Evolutionary conservation across 768 basidiomycete genomes (phyloP).

Genomic region (Lactarius trivialis): DNA sequence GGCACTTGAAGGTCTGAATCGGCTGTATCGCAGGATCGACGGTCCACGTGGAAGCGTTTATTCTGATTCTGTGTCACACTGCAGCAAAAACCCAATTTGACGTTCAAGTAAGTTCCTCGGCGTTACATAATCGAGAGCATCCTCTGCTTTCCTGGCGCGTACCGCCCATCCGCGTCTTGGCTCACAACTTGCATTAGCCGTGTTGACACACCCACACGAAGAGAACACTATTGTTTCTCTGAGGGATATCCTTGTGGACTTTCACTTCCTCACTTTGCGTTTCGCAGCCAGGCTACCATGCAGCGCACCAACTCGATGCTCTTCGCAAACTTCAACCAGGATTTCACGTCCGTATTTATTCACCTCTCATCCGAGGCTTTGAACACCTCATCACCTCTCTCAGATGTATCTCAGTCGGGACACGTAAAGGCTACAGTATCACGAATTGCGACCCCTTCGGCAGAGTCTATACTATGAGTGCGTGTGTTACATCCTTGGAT

Average conservation of each 20-base stretch:
- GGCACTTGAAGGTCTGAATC: too few species aligned
- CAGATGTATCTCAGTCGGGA: slow-evolving; percentile 90
- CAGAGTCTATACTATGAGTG: slow-evolving; percentile 90
- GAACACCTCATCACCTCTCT: slow-evolving; percentile 8
- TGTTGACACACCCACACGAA: neutral
- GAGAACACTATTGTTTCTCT: neutral
- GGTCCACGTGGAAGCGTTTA: neutral
- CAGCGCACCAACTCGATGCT: slow-evolving; percentile 45
- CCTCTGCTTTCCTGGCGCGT: neutral
- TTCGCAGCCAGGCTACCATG: slow-evolving; percentile 5
- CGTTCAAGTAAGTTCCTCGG: neutral
- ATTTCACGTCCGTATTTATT: slow-evolving; percentile 67
- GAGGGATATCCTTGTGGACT: neutral
- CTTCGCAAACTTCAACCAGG: slow-evolving; percentile 96
- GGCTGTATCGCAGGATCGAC: neutral
- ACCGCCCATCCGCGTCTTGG: neutral
- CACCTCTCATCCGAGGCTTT: neutral
- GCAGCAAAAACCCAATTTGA: neutral
- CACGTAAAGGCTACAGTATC: slow-evolving; percentile 92
- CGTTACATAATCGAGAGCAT: slow-evolving; percentile 11
- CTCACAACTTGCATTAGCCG: neutral
- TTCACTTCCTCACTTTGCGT: neutral
- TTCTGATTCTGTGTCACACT: neutral
- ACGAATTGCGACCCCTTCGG: slow-evolving; percentile 99
- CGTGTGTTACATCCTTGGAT: slow-evolving; percentile 31